These are phyloP conservation scores for Rosa persica DNA, from an alignment of 306 rosid genomes.

Conservation along the genomic window DNA sequence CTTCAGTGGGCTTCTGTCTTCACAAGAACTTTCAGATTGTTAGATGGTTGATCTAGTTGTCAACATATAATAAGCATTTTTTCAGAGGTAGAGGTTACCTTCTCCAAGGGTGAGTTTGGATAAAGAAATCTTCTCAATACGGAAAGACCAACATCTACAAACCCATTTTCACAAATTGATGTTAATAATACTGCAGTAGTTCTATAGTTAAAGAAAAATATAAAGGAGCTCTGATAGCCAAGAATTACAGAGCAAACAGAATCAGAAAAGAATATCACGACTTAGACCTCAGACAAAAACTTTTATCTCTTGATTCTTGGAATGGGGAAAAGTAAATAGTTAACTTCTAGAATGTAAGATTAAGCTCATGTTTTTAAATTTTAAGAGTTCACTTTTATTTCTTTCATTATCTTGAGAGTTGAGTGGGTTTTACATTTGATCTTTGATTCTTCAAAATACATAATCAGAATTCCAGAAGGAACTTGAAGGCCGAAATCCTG, in stretches of 20 bases:
- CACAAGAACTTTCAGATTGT: slow-evolving; percentile 49
- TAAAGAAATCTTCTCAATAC: slow-evolving; percentile 83
- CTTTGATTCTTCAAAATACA: background rate
- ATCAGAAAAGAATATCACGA: background rate
- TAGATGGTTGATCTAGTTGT: slow-evolving; percentile 34
- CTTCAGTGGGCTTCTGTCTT: slow-evolving; percentile 71
- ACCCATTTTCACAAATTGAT: slow-evolving; percentile 28
- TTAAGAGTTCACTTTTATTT: background rate
- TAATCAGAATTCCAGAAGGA: background rate
- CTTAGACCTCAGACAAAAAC: background rate
- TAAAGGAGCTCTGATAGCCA: background rate
- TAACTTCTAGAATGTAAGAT: background rate
- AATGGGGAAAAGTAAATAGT: background rate
- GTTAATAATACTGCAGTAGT: background rate
- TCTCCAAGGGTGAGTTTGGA: slow-evolving; percentile 54
- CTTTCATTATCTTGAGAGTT: background rate
- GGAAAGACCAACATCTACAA: slow-evolving; percentile 88
- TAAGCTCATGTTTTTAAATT: background rate
- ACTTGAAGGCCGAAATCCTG: background rate
- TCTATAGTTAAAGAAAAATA: background rate
- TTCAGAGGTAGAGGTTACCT: slow-evolving; percentile 55
- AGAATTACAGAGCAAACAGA: background rate
- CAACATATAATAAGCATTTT: slow-evolving; percentile 25
- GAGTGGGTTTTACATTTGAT: background rate
- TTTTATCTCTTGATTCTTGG: background rate